A percentile compares a stretch with the other conserved stretches of the same genome.
These are phyloP conservation scores for Claviceps cyperi DNA, from an alignment of 2,329 filamentous ascomycete genomes.

Conservation along the genomic window DNA sequence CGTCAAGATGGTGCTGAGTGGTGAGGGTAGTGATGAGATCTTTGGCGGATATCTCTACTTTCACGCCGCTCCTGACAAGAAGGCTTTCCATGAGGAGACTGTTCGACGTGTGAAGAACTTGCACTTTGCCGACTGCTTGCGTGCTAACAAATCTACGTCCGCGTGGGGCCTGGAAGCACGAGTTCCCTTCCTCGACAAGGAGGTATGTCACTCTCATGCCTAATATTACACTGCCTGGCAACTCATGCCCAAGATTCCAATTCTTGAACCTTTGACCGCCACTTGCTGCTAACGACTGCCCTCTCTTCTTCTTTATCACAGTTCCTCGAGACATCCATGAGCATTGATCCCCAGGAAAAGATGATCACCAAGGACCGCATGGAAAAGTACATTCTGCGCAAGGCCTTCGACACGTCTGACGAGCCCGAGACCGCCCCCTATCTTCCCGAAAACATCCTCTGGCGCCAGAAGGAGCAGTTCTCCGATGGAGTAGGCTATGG, in stretches of 20 bases:
- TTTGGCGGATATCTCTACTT: constrained; percentile 99
- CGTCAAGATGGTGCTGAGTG: constrained; percentile 97
- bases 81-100: constrained; percentile 90
- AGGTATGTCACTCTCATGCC: constrained; percentile 30
- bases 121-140: constrained; percentile 87
- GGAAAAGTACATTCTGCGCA: constrained; percentile 96
- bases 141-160: constrained; percentile 97
- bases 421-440: constrained; percentile 72
- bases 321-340: constrained; percentile 88
- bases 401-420: constrained; percentile 88
- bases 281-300: neutral
- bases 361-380: constrained; percentile 82
- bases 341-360: constrained; percentile 87
- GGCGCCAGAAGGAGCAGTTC: constrained; percentile 99
- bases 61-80: constrained; percentile 80
- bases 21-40: constrained; percentile 95
- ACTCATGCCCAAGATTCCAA: no score
- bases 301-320: constrained; percentile 15
- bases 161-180: constrained; percentile 97
- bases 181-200: constrained; percentile 94
- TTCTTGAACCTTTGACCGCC: neutral
- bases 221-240: no score
- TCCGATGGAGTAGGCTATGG: constrained; percentile 96
- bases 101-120: constrained; percentile 92
- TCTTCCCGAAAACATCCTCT: constrained; percentile 90